A percentile compares a stretch with the other conserved stretches of the same genome.
Conservation (phyloP, 2,329 filamentous ascomycete genomes). For the Aotearoamyces nothofagi region DNA sequence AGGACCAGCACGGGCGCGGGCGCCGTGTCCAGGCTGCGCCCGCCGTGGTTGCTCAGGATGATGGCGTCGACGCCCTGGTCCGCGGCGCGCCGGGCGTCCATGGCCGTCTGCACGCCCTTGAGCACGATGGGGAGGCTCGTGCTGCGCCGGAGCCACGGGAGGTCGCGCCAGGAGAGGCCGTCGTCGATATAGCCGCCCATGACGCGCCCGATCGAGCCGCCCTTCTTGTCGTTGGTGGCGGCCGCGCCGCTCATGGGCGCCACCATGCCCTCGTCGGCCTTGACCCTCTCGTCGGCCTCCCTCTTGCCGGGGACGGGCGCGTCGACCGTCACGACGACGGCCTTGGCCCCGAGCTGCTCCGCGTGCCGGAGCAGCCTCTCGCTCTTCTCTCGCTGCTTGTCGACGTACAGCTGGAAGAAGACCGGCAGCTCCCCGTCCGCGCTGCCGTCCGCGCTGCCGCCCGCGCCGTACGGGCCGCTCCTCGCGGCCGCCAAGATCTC, state of each 20-base stretch:
- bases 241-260: constrained; percentile 34
- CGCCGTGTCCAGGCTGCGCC: constrained; percentile 34
- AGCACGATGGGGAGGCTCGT: constrained; percentile 42
- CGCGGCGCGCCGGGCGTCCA: constrained; percentile 45
- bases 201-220: constrained; percentile 36
- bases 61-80: constrained; percentile 69
- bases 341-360: constrained; percentile 29
- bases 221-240: constrained; percentile 34
- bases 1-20: constrained; percentile 41
- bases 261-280: constrained; percentile 28
- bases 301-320: constrained; percentile 39
- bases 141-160: constrained; percentile 53
- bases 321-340: constrained; percentile 43
- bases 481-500: constrained; percentile 35
- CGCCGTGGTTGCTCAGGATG: constrained; percentile 57
- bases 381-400: constrained; percentile 36
- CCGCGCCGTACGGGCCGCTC: too few species aligned
- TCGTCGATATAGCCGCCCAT: constrained; percentile 43
- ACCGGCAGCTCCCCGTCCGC: constrained; percentile 10
- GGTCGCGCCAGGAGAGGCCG: constrained; percentile 67
- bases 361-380: constrained; percentile 32
- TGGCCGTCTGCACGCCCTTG: constrained; percentile 55
- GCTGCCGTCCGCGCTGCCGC: constrained; percentile 16
- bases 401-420: constrained; percentile 49
- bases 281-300: constrained; percentile 28